Evolutionary conservation across 2,329 filamentous ascomycete species (phyloP).

Genomic region (Alternaria longipes): DNA sequence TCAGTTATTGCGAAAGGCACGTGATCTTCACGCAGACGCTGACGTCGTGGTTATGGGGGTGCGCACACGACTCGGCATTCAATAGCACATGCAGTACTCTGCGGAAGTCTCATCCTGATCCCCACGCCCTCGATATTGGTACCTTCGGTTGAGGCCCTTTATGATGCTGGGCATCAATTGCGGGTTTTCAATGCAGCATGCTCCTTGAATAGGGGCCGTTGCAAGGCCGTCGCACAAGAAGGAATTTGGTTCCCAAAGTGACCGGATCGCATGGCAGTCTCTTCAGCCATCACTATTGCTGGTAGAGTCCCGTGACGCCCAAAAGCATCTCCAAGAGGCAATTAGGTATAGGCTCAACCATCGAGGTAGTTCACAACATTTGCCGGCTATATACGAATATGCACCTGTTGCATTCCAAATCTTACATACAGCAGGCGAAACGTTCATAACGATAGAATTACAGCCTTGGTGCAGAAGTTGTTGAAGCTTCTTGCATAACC

Average conservation of each 20-base stretch:
- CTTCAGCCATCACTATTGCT: not conserved
- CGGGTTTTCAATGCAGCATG: not conserved
- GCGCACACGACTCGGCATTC: constrained; percentile 4
- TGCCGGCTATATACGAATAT: not conserved
- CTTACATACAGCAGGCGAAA: not conserved
- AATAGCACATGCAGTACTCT: not conserved
- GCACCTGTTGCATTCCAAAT: not conserved
- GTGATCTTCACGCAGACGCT: constrained; percentile 21
- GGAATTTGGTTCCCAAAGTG: not conserved
- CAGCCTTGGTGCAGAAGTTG: not conserved
- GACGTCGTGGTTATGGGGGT: not conserved
- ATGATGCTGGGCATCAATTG: not conserved
- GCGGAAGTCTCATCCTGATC: not conserved
- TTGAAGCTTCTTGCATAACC: not conserved
- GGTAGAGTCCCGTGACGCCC: not conserved
- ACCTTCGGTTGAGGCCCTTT: not conserved
- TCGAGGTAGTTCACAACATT: not conserved
- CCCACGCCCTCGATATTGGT: not conserved
- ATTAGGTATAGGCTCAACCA: not conserved
- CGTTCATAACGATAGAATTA: not conserved
- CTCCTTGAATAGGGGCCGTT: not conserved
- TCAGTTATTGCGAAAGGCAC: constrained; percentile 37
- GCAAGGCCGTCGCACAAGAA: not conserved
- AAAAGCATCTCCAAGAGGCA: not conserved
- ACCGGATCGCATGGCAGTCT: not conserved